Percentiles rank a stretch among this genome's conserved stretches.
Evolutionary conservation across 176 grass and related monocot species (phyloP).

Genomic region (Echinochloa phyllopogon): DNA sequence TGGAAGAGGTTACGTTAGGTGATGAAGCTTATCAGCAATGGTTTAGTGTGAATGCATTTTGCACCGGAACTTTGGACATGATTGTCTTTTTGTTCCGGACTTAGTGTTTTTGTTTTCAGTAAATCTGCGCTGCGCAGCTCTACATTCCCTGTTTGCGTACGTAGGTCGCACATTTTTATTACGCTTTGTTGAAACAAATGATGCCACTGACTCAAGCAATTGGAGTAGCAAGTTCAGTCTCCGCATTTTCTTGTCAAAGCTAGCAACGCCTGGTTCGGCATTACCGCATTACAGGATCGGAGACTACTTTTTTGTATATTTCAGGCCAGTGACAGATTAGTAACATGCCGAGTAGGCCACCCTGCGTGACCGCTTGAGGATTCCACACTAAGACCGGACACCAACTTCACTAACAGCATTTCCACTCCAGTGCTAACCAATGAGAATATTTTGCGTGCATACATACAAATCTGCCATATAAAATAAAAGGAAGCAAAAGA

Average conservation of each 20-base stretch:
- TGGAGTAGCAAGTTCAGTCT: background rate
- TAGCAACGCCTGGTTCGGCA: background rate
- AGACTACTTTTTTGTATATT: background rate
- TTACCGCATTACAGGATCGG: background rate
- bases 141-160: background rate
- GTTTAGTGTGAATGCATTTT: background rate
- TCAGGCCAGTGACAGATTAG: background rate
- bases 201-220: background rate
- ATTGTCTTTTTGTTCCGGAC: background rate
- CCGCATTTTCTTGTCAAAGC: background rate
- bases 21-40: background rate
- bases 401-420: background rate
- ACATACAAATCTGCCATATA: background rate
- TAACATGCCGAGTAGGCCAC: background rate
- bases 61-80: background rate
- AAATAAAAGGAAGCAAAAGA: background rate
- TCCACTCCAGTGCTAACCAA: background rate
- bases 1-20: slow-evolving; percentile 2
- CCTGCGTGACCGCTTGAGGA: background rate
- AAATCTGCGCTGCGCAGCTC: background rate
- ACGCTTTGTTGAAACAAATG: background rate
- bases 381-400: background rate
- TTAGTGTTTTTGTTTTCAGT: background rate
- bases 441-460: background rate
- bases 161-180: background rate